A percentile compares a stretch with the other conserved stretches of the same genome.
Evolutionary conservation across 192 early-diverging fungal genomes (phyloP).

Genomic region (Entophlyctis luteolus): DNA sequence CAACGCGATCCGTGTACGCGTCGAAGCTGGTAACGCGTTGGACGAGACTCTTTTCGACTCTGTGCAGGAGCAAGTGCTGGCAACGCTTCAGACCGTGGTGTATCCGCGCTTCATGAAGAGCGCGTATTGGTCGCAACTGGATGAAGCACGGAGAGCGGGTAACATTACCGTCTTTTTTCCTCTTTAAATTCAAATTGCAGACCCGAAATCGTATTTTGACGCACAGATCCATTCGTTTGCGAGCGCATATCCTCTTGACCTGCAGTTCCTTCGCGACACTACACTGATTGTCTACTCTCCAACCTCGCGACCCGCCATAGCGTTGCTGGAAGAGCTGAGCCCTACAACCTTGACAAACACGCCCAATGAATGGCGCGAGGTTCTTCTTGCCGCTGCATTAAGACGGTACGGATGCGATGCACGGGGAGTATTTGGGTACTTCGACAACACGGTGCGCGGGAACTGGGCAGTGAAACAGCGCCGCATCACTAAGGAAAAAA

Average conservation of each 20-base stretch:
- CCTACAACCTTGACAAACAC: too few relatives aligned
- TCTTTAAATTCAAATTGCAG: background rate
- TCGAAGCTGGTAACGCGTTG: conserved; percentile 8
- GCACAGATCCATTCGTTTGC: background rate
- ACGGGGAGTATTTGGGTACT: conserved; percentile 48
- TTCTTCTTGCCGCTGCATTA: conserved; percentile 22
- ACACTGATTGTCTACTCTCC: background rate
- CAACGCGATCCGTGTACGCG: conserved; percentile 50
- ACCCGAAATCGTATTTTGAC: background rate
- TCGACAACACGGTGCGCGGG: conserved; percentile 45
- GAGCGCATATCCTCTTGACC: background rate
- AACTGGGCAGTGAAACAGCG: conserved; percentile 55
- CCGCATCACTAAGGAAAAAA: conserved; percentile 59
- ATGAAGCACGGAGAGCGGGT: background rate
- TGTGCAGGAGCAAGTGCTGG: conserved; percentile 71
- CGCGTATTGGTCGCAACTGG: background rate
- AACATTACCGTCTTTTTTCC: background rate
- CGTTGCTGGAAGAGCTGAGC: too few relatives aligned
- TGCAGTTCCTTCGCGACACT: conserved; percentile 1
- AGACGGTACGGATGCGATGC: conserved; percentile 10
- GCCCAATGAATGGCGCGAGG: conserved; percentile 27
- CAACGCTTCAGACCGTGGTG: conserved; percentile 20
- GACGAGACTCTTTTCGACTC: conserved; percentile 76
- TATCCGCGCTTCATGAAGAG: conserved; percentile 5
- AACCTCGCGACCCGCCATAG: background rate